Conservation (phyloP, 2,329 filamentous ascomycete species). For the Alternaria brassicae region DNA sequence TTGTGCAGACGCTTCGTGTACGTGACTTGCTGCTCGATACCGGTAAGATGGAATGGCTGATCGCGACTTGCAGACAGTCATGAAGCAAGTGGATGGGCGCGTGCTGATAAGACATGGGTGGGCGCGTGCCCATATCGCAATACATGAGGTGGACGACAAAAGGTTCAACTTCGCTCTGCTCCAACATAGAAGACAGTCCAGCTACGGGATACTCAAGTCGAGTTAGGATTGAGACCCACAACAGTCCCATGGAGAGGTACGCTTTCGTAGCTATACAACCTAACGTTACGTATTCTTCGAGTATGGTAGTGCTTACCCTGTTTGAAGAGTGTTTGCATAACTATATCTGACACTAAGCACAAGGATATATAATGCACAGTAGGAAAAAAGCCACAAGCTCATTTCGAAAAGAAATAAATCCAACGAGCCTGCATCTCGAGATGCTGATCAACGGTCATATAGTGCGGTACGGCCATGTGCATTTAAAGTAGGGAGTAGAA, state of each 20-base stretch:
- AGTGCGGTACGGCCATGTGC: background rate
- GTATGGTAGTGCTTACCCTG: too few species aligned
- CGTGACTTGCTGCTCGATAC: background rate
- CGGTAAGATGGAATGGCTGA: too few species aligned
- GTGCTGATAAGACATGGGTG: background rate
- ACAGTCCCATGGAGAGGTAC: background rate
- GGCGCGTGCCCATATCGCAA: background rate
- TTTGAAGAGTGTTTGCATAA: too few species aligned
- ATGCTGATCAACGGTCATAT: constrained; percentile 6
- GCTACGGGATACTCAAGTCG: background rate
- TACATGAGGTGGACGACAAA: background rate
- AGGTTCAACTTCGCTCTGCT: background rate
- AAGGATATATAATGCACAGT: too few species aligned
- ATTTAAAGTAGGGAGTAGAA: background rate
- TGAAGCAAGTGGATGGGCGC: too few species aligned
- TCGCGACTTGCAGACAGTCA: too few species aligned
- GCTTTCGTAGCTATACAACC: background rate
- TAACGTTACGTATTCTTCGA: too few species aligned
- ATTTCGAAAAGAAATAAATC: background rate
- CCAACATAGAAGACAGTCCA: background rate
- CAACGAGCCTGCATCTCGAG: background rate
- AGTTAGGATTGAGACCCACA: background rate
- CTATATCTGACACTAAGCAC: too few species aligned
- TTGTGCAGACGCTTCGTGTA: background rate
- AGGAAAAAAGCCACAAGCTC: background rate